Conservation (phyloP, 2,329 filamentous ascomycete species). For the Cladosporium sp. region DNA sequence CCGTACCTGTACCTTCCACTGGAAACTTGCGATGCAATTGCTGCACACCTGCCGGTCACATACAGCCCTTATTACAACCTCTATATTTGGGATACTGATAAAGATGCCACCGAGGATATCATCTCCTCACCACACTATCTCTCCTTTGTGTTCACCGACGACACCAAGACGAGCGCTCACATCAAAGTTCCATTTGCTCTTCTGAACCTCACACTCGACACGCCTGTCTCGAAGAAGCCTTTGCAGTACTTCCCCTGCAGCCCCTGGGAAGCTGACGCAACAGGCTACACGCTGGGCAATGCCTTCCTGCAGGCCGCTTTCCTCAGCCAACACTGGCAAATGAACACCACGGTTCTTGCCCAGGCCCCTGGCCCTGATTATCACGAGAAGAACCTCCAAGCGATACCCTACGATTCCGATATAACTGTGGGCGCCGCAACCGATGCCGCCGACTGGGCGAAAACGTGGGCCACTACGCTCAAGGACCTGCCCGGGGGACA, state of each 20-base stretch:
- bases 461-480: conserved; percentile 3
- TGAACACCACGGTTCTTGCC: conserved; percentile 5
- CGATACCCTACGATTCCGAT: conserved; percentile 4
- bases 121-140: conserved; percentile 45
- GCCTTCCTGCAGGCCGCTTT: conserved; percentile 53
- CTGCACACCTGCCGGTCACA: conserved; percentile 31
- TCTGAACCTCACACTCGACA: conserved; percentile 41
- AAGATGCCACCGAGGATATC: conserved; percentile 39
- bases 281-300: conserved; percentile 42
- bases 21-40: conserved; percentile 33
- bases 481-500: background rate
- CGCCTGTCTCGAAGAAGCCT: conserved; percentile 38
- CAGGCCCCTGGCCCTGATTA: conserved; percentile 15
- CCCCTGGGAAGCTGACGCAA: conserved; percentile 31
- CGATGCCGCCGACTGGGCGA: background rate
- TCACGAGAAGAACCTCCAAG: background rate
- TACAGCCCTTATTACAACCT: conserved; percentile 27
- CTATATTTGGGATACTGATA: conserved; percentile 34
- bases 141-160: conserved; percentile 42
- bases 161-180: conserved; percentile 27
- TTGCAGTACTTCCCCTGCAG: conserved; percentile 48
- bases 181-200: conserved; percentile 47
- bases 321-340: conserved; percentile 43
- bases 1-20: conserved; percentile 34
- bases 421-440: background rate